Evolutionary conservation across 139 green algal genomes (phyloP), one percentile per base, ranked within the genome.

Genomic region (Chara braunii): DNA sequence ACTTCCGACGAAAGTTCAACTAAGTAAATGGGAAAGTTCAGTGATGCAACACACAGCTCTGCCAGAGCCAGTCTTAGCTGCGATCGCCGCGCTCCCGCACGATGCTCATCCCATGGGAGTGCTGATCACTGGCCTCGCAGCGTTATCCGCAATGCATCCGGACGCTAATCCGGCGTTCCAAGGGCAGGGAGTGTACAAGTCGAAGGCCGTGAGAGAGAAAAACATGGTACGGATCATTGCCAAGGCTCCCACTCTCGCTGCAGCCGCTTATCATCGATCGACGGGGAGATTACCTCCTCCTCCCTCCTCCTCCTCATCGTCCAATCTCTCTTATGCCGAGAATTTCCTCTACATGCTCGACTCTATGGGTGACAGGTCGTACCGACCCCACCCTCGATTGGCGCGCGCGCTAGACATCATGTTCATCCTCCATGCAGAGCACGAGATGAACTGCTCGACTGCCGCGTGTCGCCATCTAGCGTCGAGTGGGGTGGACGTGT

Each of bases 261-360:
- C 91, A 1, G 63, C 89, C 43, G 91, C 91, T 8, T 97, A 97
- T 78, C 91, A 97, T 83, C 86, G 89, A 51, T 79, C 78, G 59
- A 90, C 85, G 1, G 92, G 92, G n/a, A 81, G 90, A 51, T 66
- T 60, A 40, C 64, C 84, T 0, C 75, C 86, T 0, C 62, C 62
- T 9, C 92, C 91, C 45, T 94, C n/a, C n/a, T n/a, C n/a, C n/a
- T n/a, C n/a, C n/a, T n/a, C n/a, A n/a, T n/a, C 92, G 72, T 81
- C 90, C 77, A 81, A 83, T 8, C 80, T 98, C 34, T 70, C 70
- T 43, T 98, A 95, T 65, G 72, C 86, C 0, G 92, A 98, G 72
- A 95, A 95, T 81, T 96, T 98, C 68, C 74, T 98, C 48, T 97
- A 93, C 87, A 98, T 98, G 92, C 84, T 98, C 42, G 92, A 97